These are phyloP conservation scores for Chytridiales sp. DNA, from an alignment of 371 early-diverging fungal species.

Conservation along the genomic window DNA sequence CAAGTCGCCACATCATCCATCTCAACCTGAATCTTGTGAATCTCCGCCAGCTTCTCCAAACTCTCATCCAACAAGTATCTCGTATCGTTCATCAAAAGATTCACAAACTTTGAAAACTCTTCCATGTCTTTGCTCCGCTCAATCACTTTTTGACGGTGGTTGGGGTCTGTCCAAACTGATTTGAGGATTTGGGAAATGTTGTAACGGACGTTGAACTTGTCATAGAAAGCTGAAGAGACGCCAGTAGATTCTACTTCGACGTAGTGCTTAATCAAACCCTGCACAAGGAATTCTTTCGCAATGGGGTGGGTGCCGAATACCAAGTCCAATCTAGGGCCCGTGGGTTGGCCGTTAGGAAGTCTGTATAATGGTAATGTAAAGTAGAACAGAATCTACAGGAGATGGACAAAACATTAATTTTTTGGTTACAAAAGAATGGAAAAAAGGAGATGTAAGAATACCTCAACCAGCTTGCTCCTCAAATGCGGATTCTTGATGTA, in stretches of 20 bases:
- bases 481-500: slow-evolving; percentile 93
- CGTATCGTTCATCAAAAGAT: slow-evolving; percentile 93
- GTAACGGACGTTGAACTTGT: slow-evolving; percentile 97
- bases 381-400: slow-evolving; percentile 66
- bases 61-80: slow-evolving; percentile 94
- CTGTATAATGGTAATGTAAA: slow-evolving; percentile 59
- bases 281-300: slow-evolving; percentile 70
- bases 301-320: slow-evolving; percentile 73
- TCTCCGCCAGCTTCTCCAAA: slow-evolving; percentile 81
- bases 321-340: slow-evolving; percentile 61
- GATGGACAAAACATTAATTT: not conserved
- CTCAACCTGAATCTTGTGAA: slow-evolving; percentile 77
- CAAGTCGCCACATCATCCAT: slow-evolving; percentile 61
- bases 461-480: slow-evolving; percentile 90
- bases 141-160: slow-evolving; percentile 38
- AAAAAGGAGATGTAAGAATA: slow-evolving; percentile 40
- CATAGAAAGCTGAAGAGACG: slow-evolving; percentile 89
- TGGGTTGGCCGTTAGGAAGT: slow-evolving; percentile 40
- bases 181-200: slow-evolving; percentile 93
- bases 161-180: slow-evolving; percentile 71
- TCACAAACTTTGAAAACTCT: slow-evolving; percentile 86
- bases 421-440: slow-evolving; percentile 4
- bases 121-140: slow-evolving; percentile 60
- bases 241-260: slow-evolving; percentile 96
- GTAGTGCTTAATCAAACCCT: slow-evolving; percentile 84